Conservation (phyloP, 257 asterid species). For the Solanum etuberosum region DNA sequence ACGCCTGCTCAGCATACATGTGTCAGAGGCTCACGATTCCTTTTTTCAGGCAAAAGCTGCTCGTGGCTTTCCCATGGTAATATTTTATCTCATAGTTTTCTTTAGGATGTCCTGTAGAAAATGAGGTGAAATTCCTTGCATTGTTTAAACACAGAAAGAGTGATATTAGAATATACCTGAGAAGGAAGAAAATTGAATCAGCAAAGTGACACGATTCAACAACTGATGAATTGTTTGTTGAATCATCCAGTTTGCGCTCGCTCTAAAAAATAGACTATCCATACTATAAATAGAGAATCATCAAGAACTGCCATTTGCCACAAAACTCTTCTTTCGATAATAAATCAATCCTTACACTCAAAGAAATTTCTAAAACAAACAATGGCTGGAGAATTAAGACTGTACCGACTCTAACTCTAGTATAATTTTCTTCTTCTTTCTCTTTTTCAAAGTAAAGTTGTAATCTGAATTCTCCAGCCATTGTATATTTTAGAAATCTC, state of each 20-base stretch:
- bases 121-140: background rate
- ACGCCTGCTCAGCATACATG: constrained; percentile 77
- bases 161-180: background rate
- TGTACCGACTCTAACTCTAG: background rate
- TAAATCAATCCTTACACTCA: background rate
- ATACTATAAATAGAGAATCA: background rate
- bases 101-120: background rate
- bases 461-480: background rate
- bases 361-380: background rate
- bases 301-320: background rate
- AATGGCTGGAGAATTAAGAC: background rate
- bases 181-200: background rate
- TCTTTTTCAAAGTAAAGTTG: background rate
- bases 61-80: constrained; percentile 83
- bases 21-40: constrained; percentile 94
- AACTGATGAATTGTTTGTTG: background rate
- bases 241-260: background rate
- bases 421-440: background rate
- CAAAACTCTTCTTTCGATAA: background rate
- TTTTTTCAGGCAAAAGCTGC: constrained; percentile 93
- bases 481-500: background rate
- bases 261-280: background rate
- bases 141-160: background rate
- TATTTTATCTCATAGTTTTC: background rate
- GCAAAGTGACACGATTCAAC: background rate